Conservation (phyloP, 805 yeast genomes). For the Candida odintsovae region DNA sequence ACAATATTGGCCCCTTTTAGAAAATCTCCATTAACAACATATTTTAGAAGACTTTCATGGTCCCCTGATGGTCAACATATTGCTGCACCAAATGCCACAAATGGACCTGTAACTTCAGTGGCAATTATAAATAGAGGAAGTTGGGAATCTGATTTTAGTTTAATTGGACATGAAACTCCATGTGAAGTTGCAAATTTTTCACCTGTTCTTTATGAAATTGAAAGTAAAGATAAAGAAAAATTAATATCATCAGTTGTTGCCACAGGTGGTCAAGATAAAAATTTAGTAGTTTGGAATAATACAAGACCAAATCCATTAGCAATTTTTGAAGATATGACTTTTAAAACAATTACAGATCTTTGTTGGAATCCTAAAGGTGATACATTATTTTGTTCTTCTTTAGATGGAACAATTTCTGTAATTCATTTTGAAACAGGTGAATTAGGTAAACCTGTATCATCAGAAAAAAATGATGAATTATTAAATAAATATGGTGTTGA, state of each 20-base stretch:
- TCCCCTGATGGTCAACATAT: constrained; percentile 86
- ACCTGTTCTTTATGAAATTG: constrained; percentile 53
- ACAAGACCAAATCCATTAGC: constrained; percentile 68
- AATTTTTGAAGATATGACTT: constrained; percentile 69
- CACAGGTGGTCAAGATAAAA: constrained; percentile 92
- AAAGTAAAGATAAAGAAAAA: constrained; percentile 22
- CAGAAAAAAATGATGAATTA: constrained; percentile 61
- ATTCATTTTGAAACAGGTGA: constrained; percentile 59
- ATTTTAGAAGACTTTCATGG: constrained; percentile 84
- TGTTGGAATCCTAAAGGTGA: constrained; percentile 85
- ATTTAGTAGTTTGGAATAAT: constrained; percentile 86
- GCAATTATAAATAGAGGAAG: constrained; percentile 70
- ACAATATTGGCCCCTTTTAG: constrained; percentile 79
- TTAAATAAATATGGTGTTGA: constrained; percentile 85
- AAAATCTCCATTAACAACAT: constrained; percentile 87
- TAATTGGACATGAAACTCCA: constrained; percentile 81
- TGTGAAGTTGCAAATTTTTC: constrained; percentile 76
- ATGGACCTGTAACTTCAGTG: constrained; percentile 74
- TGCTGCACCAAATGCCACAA: constrained; percentile 81
- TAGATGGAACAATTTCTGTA: constrained; percentile 78
- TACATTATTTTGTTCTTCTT: constrained; percentile 65
- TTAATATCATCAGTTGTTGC: constrained; percentile 71
- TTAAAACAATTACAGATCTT: constrained; percentile 79
- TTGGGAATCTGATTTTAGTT: constrained; percentile 71
- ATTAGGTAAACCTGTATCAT: constrained; percentile 56